Base-by-base conservation (phyloP, 495 filamentous ascomycete species). In the Penicillium cinerascens region DNA sequence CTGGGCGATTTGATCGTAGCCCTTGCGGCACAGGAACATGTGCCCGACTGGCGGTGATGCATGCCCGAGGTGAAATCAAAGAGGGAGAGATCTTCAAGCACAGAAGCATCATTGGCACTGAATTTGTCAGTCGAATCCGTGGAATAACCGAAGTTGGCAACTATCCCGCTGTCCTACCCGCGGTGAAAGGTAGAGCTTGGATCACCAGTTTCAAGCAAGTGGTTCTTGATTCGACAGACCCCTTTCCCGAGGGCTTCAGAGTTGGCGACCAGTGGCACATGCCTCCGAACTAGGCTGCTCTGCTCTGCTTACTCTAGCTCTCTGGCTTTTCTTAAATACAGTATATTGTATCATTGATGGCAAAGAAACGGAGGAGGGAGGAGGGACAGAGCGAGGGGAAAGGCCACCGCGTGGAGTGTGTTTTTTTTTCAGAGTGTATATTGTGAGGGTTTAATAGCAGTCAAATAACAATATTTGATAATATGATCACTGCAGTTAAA, bases 11-110 rank as follows among this genome's bases (percentile, higher is more conserved):
- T 33, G 69, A 72, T 53, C 66, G 69, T 4, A 66, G 67, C 29
- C 69, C 68, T 8, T 72, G 69, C 48, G 69, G 69, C 3, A 69
- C 69, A 16, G 69, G 67, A 10, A 72, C 61, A 7, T 67, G 45
- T 48, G 69, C 69, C 11, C 61, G 69, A n/a, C 25, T 72, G 21
- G 69, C 69, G 0, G 59, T 67, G 6, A 26, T 72, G 44, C 66
- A 72, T 54, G 60, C 64, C 6, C 44, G 62, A 17, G 65, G 63
- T 4, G 42, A 64, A 35, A 44, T 72, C 4, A 47, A 47, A 17
- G 61, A 55, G 17, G 56, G 54, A 6, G 69, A 72, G 39, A 49
- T 47, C 2, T 67, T 71, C 47, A 61, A 54, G 21, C 68, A 69
- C 52, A 51, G 55, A 1, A 67, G 68, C 42, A 61, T 69, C 17